Percentiles rank a stretch among this genome's conserved stretches.
Conservation (phyloP, 768 basidiomycete genomes). For the Tulasnella sp. region DNA sequence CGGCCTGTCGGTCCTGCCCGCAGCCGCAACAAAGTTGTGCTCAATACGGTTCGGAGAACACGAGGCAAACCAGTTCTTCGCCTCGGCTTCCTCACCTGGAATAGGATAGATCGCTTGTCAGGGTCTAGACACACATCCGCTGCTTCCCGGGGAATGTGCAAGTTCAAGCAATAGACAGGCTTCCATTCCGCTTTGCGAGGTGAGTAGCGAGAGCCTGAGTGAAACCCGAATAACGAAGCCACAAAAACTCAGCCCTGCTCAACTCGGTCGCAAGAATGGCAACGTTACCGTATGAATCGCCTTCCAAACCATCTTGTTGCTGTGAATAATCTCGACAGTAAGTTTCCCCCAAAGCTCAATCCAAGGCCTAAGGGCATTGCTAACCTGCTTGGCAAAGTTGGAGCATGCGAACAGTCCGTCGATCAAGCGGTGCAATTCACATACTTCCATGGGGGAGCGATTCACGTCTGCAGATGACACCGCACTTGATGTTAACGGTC, state of each 20-base stretch:
- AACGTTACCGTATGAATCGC: neutral
- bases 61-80: neutral
- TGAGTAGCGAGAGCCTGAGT: slow-evolving; percentile 44
- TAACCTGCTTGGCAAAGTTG: slow-evolving; percentile 29
- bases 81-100: slow-evolving; percentile 10
- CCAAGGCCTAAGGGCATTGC: neutral
- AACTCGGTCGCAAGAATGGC: neutral
- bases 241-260: neutral
- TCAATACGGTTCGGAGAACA: slow-evolving; percentile 18
- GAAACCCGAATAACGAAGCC: slow-evolving; percentile 33
- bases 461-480: slow-evolving; percentile 57
- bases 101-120: slow-evolving; percentile 16
- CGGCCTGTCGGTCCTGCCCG: slow-evolving; percentile 50
- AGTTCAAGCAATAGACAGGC: slow-evolving; percentile 75
- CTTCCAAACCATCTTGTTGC: neutral
- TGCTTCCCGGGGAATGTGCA: slow-evolving; percentile 54
- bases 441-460: slow-evolving; percentile 53
- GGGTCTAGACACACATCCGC: slow-evolving; percentile 79
- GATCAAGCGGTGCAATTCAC: slow-evolving; percentile 62
- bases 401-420: slow-evolving; percentile 59
- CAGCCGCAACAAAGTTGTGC: slow-evolving; percentile 4
- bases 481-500: neutral
- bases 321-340: neutral
- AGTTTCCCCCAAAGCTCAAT: neutral
- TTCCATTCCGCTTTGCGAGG: slow-evolving; percentile 71